phyloP scores from a whole-genome alignment of 2,329 filamentous ascomycete genomes.

The Didymella exigua region DNA sequence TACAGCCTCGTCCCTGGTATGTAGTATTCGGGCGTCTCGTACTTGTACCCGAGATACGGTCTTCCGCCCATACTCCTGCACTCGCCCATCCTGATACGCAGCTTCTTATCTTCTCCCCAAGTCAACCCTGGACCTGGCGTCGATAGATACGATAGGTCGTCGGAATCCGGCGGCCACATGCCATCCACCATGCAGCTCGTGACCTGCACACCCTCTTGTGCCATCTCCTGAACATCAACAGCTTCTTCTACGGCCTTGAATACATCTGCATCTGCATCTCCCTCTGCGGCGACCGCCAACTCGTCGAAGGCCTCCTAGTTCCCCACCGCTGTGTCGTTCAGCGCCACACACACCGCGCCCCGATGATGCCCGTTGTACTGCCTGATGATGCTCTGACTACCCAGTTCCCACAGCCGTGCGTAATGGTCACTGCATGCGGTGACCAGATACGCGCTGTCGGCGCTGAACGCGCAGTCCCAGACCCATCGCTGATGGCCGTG shows the following conservation, averaged over 20 bases:
- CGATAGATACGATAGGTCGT: too few relatives aligned
- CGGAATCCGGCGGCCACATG: too few relatives aligned
- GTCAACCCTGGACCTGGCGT: too few relatives aligned
- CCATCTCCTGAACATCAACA: too few relatives aligned
- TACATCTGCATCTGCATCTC: neutral
- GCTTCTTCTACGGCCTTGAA: neutral
- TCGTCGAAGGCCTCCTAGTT: conserved; percentile 24
- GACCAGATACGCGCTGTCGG: conserved; percentile 89
- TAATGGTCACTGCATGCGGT: conserved; percentile 95
- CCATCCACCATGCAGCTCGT: too few relatives aligned
- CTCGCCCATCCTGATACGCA: too few relatives aligned
- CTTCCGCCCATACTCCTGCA: too few relatives aligned
- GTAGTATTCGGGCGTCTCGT: neutral
- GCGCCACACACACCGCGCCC: conserved; percentile 86
- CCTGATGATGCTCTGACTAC: conserved; percentile 84
- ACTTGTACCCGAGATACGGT: neutral
- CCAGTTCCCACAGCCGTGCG: conserved; percentile 86
- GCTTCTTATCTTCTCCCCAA: too few relatives aligned
- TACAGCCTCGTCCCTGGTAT: neutral
- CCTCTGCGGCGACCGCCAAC: neutral
- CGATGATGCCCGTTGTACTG: conserved; percentile 96
- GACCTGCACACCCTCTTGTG: too few relatives aligned
- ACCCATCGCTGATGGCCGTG: conserved; percentile 95
- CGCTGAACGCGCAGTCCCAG: conserved; percentile 95
- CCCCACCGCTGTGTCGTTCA: conserved; percentile 71